Percentiles rank a stretch among this genome's conserved stretches.
These are phyloP conservation scores for Trichoderma breve DNA, from an alignment of 2,329 filamentous ascomycete genomes.

Conservation along the genomic window DNA sequence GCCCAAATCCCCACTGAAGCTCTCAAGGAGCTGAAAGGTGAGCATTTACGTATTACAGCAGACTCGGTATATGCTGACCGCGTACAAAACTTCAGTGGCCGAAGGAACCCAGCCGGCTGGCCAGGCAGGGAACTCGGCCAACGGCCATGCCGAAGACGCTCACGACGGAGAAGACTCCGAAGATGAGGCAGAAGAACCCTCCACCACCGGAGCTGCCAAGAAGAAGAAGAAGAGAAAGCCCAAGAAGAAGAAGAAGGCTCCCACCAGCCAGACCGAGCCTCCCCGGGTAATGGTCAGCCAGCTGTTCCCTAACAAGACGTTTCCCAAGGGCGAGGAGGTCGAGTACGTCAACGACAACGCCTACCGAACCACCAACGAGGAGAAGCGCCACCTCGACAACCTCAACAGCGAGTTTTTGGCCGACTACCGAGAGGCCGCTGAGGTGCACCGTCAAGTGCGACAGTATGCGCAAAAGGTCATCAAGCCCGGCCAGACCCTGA, in stretches of 20 bases:
- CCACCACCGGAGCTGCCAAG: conserved; percentile 34
- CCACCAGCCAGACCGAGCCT: conserved; percentile 70
- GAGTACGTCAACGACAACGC: conserved; percentile 75
- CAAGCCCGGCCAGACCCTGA: conserved; percentile 76
- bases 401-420: conserved; percentile 76
- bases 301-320: conserved; percentile 69
- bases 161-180: conserved; percentile 50
- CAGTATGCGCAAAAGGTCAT: conserved; percentile 79
- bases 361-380: conserved; percentile 76
- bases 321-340: conserved; percentile 73
- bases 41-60: not conserved
- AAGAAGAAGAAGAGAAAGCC: conserved; percentile 75
- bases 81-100: conserved; percentile 28
- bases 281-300: conserved; percentile 69
- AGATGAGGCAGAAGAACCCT: conserved; percentile 51
- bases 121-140: conserved; percentile 41
- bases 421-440: conserved; percentile 82
- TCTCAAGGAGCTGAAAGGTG: conserved; percentile 46
- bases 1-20: conserved; percentile 43
- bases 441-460: conserved; percentile 84
- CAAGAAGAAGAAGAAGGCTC: conserved; percentile 76
- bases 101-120: conserved; percentile 40
- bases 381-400: conserved; percentile 79
- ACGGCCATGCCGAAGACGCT: conserved; percentile 38
- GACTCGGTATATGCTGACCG: not conserved